Conservation (phyloP, 768 basidiomycete genomes). For the Tricholoma matsutake region DNA sequence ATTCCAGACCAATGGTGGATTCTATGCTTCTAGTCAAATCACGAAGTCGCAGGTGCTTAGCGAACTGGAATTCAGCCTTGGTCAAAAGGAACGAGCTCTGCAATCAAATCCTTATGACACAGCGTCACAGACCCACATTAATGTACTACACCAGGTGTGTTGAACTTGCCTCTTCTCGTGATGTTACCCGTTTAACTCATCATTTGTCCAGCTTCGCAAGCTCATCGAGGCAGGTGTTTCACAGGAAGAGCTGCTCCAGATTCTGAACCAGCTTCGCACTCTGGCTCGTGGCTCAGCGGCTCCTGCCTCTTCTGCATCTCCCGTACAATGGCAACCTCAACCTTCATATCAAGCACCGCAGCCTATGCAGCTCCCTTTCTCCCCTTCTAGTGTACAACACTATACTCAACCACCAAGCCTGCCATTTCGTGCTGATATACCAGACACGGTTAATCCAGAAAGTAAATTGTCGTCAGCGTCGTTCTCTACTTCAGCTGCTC, state of each 20-base stretch:
- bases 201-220: constrained; percentile 50
- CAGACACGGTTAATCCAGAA: constrained; percentile 21
- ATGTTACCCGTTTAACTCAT: constrained; percentile 1
- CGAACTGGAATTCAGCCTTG: constrained; percentile 78
- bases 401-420: neutral
- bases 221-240: constrained; percentile 80
- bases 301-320: constrained; percentile 18
- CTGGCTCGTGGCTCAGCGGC: constrained; percentile 47
- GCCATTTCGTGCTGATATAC: constrained; percentile 4
- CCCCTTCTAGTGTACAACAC: constrained; percentile 13
- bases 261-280: constrained; percentile 65
- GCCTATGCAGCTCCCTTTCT: constrained; percentile 15
- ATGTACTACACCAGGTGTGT: constrained; percentile 77
- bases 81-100: constrained; percentile 73
- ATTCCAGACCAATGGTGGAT: constrained; percentile 27
- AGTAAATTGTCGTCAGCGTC: constrained; percentile 15
- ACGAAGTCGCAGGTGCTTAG: constrained; percentile 78
- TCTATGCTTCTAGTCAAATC: constrained; percentile 44
- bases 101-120: constrained; percentile 74
- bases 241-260: constrained; percentile 75
- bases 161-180: neutral
- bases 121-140: constrained; percentile 65
- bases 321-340: constrained; percentile 20
- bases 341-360: constrained; percentile 13
- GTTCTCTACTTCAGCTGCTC: constrained; percentile 28